These are phyloP conservation scores for Exobasidium rhododendri DNA, from an alignment of 1,284 basidiomycete species.

Conservation along the genomic window DNA sequence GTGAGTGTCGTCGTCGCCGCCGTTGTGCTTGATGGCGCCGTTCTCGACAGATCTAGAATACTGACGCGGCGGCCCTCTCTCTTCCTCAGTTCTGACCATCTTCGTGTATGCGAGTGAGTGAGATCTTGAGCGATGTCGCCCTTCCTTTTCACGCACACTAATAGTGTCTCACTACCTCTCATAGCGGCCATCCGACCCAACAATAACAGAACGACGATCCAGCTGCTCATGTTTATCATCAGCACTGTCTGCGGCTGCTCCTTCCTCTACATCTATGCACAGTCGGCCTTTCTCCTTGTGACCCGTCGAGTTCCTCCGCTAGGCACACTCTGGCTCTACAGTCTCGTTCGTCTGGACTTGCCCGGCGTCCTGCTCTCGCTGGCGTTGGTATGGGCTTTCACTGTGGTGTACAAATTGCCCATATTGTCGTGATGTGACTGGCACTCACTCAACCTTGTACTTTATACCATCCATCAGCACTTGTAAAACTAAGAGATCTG, in stretches of 20 bases:
- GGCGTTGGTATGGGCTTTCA: conserved; percentile 36
- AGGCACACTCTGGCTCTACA: conserved; percentile 55
- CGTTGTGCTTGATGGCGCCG: neutral
- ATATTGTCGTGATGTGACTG: too few relatives aligned
- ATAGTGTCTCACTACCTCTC: too few relatives aligned
- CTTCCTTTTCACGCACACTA: neutral
- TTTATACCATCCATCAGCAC: too few relatives aligned
- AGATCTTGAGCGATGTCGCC: conserved; percentile 24
- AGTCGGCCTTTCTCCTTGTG: conserved; percentile 44
- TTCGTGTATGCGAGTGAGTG: conserved; percentile 23
- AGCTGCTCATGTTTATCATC: conserved; percentile 6
- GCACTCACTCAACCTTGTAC: too few relatives aligned
- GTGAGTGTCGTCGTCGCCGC: conserved; percentile 23
- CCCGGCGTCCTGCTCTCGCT: conserved; percentile 41
- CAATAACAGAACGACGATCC: neutral
- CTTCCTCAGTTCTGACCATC: conserved; percentile 24
- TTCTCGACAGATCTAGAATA: neutral
- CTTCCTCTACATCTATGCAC: conserved; percentile 11
- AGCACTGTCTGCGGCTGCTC: neutral
- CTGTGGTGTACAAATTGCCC: conserved; percentile 24
- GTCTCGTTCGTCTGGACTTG: conserved; percentile 52
- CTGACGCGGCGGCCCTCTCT: too few relatives aligned
- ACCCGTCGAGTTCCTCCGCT: conserved; percentile 52
- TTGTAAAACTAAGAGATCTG: too few relatives aligned
- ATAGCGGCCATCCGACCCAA: neutral